phyloP scores from a whole-genome alignment of 1,284 basidiomycete species.

The Porodaedalea pini region DNA sequence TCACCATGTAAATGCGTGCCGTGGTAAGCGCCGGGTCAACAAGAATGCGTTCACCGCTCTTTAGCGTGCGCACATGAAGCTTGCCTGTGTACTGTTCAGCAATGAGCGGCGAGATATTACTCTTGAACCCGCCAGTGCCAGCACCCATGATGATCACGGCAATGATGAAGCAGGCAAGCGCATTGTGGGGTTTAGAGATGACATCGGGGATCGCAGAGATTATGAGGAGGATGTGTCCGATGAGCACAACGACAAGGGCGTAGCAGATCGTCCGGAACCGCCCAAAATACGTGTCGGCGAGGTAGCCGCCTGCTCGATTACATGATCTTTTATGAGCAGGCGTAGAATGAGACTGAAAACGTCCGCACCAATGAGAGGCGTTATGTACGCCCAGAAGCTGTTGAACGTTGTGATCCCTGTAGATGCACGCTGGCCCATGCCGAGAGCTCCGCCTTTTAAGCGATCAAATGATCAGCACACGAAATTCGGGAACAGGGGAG shows the following conservation, averaged over 20 bases:
- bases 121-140: slow-evolving; percentile 78
- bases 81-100: slow-evolving; percentile 74
- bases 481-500: not conserved
- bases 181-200: slow-evolving; percentile 52
- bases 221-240: slow-evolving; percentile 75
- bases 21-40: slow-evolving; percentile 77
- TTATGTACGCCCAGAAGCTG: slow-evolving; percentile 59
- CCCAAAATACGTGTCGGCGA: slow-evolving; percentile 72
- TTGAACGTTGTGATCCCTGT: slow-evolving; percentile 69
- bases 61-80: slow-evolving; percentile 49
- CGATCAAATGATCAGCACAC: not conserved
- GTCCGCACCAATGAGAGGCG: slow-evolving; percentile 59
- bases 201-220: slow-evolving; percentile 69
- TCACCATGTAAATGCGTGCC: slow-evolving; percentile 62
- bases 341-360: too few species aligned
- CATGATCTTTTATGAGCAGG: too few species aligned
- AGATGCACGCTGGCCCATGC: slow-evolving; percentile 59
- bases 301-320: too few species aligned
- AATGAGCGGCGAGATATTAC: slow-evolving; percentile 75
- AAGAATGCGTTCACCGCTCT: slow-evolving; percentile 72
- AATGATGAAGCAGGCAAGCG: slow-evolving; percentile 61
- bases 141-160: slow-evolving; percentile 67
- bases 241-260: slow-evolving; percentile 50
- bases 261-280: slow-evolving; percentile 71
- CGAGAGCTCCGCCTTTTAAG: slow-evolving; percentile 54